Percentiles rank a stretch among this genome's conserved stretches.
phyloP scores from a whole-genome alignment of 192 early-diverging fungal genomes.

The Haplosporangium gracile region DNA sequence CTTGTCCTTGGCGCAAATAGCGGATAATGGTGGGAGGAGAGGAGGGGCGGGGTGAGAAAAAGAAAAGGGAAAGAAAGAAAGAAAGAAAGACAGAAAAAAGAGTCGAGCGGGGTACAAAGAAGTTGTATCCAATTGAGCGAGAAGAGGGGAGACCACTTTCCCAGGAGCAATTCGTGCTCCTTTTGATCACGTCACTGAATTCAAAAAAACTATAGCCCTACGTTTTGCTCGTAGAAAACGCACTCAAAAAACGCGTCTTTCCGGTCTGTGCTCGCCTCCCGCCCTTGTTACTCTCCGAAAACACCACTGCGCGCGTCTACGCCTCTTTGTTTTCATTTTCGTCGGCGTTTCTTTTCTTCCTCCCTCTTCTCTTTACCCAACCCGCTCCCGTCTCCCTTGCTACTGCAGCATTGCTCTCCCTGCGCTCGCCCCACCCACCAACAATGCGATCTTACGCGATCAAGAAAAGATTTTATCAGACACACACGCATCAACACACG shows the following conservation, averaged over 20 bases:
- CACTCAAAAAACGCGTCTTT: not conserved
- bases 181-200: not conserved
- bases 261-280: not conserved
- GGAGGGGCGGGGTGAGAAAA: not conserved
- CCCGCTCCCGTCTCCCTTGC: not conserved
- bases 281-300: not conserved
- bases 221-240: too few relatives aligned
- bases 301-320: not conserved
- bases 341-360: not conserved
- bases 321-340: not conserved
- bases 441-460: constrained; percentile 7
- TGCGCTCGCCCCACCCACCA: not conserved
- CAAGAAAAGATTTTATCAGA: not conserved
- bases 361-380: not conserved
- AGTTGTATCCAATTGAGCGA: not conserved
- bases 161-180: not conserved
- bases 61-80: not conserved
- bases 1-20: not conserved
- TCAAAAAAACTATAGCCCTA: not conserved
- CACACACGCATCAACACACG: not conserved
- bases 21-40: not conserved
- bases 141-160: not conserved
- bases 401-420: not conserved
- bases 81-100: not conserved
- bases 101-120: not conserved